Evolutionary conservation across 139 green algal species (phyloP).

Genomic region (Gonium pectorale): DNA sequence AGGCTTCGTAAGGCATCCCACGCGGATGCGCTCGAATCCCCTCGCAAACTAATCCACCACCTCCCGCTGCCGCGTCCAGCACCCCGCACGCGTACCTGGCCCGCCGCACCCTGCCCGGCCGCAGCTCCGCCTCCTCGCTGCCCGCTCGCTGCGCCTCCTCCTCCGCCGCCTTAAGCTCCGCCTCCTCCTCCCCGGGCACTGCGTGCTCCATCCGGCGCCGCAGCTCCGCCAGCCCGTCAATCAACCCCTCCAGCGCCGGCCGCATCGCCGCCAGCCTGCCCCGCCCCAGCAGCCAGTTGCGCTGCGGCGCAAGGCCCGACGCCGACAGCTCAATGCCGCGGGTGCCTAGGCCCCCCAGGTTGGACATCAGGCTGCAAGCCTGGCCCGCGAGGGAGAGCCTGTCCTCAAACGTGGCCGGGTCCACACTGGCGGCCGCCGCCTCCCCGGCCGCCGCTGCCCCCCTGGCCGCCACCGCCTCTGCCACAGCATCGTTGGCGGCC

Average conservation of each 20-base stretch:
- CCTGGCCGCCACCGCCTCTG: background rate
- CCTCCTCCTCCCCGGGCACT: background rate
- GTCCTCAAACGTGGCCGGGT: background rate
- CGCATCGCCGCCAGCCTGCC: slow-evolving; percentile 7
- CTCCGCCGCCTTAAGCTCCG: background rate
- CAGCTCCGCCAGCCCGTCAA: slow-evolving; percentile 20
- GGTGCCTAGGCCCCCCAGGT: slow-evolving; percentile 15
- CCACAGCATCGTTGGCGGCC: background rate
- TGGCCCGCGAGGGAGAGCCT: slow-evolving; percentile 15
- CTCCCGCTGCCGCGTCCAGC: background rate
- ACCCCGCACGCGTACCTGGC: background rate
- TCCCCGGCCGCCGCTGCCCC: background rate
- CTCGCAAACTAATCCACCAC: too few relatives aligned
- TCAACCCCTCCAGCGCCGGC: background rate
- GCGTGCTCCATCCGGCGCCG: background rate
- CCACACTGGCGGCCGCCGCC: background rate
- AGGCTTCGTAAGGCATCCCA: too few relatives aligned
- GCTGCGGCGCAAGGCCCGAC: slow-evolving; percentile 26
- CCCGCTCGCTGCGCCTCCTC: background rate
- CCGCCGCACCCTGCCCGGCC: background rate
- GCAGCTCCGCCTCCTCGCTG: slow-evolving; percentile 10
- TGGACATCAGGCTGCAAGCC: background rate
- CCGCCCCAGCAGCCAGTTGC: slow-evolving; percentile 22
- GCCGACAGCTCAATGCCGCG: slow-evolving; percentile 24
- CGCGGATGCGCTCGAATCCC: too few relatives aligned